Evolutionary conservation across 345 rosid species (phyloP).

Genomic region (Litchi chinensis): DNA sequence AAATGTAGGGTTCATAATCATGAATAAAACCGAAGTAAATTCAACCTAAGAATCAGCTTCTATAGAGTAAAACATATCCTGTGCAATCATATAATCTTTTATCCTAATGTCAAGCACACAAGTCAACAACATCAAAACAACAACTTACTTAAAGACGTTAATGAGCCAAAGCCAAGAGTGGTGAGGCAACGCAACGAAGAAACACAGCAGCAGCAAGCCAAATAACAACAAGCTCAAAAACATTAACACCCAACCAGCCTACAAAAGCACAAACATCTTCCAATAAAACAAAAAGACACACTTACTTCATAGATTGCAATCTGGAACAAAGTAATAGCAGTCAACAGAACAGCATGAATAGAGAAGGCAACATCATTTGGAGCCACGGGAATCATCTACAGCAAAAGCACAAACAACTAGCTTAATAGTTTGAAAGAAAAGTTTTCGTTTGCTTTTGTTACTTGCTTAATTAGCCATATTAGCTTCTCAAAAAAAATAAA

Average conservation of each 20-base stretch:
- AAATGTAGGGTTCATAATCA: too few relatives aligned
- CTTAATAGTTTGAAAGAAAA: too few relatives aligned
- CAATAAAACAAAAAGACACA: not conserved
- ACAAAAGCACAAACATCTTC: not conserved
- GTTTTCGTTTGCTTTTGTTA: too few relatives aligned
- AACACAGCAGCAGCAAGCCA: conserved; percentile 70
- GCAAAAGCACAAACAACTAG: not conserved
- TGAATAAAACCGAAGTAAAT: not conserved
- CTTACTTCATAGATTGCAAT: conserved; percentile 77
- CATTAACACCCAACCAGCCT: not conserved
- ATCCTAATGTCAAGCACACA: not conserved
- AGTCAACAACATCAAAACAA: not conserved
- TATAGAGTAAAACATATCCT: not conserved
- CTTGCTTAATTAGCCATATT: too few relatives aligned
- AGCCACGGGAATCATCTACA: conserved; percentile 96
- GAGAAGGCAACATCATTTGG: conserved; percentile 94
- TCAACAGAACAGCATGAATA: conserved; percentile 82
- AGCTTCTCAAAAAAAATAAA: too few relatives aligned
- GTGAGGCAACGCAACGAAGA: conserved; percentile 71
- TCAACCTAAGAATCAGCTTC: not conserved
- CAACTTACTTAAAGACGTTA: conserved; percentile 72
- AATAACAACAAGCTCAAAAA: conserved; percentile 28
- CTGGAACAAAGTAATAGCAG: conserved; percentile 67
- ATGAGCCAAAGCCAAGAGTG: conserved; percentile 92
- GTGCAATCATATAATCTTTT: not conserved